Conservation (phyloP, 192 early-diverging fungal species). For the Mortierella antarctica region DNA sequence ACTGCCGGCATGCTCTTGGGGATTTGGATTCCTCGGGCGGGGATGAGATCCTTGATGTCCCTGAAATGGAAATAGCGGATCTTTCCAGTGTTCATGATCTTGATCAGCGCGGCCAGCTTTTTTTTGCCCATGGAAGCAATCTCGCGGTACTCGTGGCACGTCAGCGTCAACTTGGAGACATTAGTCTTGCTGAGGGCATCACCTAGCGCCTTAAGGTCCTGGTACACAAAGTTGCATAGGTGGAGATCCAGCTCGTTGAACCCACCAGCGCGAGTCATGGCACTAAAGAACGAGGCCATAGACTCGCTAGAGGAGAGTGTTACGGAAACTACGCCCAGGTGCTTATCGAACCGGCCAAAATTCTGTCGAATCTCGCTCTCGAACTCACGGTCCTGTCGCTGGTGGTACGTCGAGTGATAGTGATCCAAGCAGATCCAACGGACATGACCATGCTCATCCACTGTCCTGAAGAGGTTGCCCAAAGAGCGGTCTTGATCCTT, state of each 20-base stretch:
- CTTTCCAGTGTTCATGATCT: slow-evolving; percentile 39
- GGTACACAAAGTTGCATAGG: slow-evolving; percentile 29
- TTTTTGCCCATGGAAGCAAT: slow-evolving; percentile 22
- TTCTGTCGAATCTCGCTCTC: slow-evolving; percentile 26
- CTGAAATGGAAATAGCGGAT: slow-evolving; percentile 35
- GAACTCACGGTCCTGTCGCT: slow-evolving; percentile 32
- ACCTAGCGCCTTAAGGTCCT: slow-evolving; percentile 21
- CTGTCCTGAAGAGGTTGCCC: slow-evolving; percentile 45
- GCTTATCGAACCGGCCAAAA: slow-evolving; percentile 33
- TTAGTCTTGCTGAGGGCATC: slow-evolving; percentile 31
- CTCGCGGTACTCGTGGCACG: slow-evolving; percentile 27
- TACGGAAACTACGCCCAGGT: slow-evolving; percentile 30
- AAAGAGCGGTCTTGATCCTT: slow-evolving; percentile 37
- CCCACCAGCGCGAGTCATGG: slow-evolving; percentile 31
- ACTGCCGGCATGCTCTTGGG: slow-evolving; percentile 24
- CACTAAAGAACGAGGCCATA: slow-evolving; percentile 20
- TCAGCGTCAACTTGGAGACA: slow-evolving; percentile 39
- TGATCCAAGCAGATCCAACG: slow-evolving; percentile 51
- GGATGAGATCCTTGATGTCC: slow-evolving; percentile 43
- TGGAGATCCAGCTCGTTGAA: slow-evolving; percentile 41
- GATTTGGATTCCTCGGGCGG: slow-evolving; percentile 8
- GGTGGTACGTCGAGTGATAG: slow-evolving; percentile 38
- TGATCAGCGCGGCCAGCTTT: slow-evolving; percentile 24
- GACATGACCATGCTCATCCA: slow-evolving; percentile 38
- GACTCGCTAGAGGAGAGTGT: slow-evolving; percentile 20